Evolutionary conservation across 192 early-diverging fungal species (phyloP).

Genomic region (Helicostylum pulchrum): DNA sequence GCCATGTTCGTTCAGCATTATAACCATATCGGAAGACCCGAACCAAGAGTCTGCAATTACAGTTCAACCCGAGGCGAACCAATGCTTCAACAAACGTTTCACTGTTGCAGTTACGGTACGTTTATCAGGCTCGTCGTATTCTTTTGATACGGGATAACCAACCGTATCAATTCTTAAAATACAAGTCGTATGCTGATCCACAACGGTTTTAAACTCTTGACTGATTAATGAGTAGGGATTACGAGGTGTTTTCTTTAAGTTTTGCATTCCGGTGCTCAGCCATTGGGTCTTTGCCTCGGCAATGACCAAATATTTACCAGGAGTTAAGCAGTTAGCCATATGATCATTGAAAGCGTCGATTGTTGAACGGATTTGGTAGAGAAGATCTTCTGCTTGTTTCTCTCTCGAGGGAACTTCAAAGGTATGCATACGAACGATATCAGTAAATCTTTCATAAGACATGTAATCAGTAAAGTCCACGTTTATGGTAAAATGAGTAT

Average conservation of each 20-base stretch:
- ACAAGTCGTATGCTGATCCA: neutral
- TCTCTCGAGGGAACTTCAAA: neutral
- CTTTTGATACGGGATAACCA: neutral
- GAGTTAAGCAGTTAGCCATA: neutral
- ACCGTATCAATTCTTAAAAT: neutral
- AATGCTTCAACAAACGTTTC: neutral
- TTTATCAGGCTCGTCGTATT: neutral
- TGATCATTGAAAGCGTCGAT: slow-evolving; percentile 2
- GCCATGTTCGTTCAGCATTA: neutral
- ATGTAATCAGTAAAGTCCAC: slow-evolving; percentile 2
- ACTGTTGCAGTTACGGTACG: neutral
- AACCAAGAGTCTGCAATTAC: slow-evolving; percentile 6
- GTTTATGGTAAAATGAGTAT: neutral
- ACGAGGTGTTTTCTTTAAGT: neutral
- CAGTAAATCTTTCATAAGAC: neutral
- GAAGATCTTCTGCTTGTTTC: neutral
- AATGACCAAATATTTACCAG: neutral
- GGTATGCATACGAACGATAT: neutral
- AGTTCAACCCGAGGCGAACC: neutral
- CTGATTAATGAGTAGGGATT: slow-evolving; percentile 1
- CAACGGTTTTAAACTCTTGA: slow-evolving; percentile 9
- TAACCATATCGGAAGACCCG: neutral
- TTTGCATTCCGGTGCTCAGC: neutral
- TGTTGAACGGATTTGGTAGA: neutral
- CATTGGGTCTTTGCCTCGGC: slow-evolving; percentile 13